Evolutionary conservation across 1,284 basidiomycete species (phyloP).

Genomic region (Cystobasidiaceae sp.): DNA sequence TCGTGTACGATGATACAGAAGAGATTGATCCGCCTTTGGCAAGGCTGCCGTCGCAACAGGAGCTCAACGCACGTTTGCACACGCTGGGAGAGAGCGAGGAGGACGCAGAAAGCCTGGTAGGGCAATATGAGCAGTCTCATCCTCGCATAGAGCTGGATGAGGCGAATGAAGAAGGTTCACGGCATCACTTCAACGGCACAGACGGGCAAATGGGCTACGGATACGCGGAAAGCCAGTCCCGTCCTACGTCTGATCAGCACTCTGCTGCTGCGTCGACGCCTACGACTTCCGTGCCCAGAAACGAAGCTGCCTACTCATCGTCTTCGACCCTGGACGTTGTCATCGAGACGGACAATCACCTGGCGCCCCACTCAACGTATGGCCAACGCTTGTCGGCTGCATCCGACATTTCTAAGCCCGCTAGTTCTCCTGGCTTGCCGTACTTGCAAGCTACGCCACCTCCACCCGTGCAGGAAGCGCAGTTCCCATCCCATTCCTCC

Average conservation of each 20-base stretch:
- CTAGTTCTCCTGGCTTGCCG: constrained; percentile 9
- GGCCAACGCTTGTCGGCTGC: background rate
- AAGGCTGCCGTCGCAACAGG: constrained; percentile 11
- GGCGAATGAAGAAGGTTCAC: too few relatives aligned
- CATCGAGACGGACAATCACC: background rate
- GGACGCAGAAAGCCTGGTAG: background rate
- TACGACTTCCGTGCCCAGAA: background rate
- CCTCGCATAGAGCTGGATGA: background rate
- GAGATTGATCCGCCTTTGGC: constrained; percentile 19
- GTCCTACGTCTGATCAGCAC: too few relatives aligned
- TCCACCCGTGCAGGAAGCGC: background rate
- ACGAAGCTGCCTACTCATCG: background rate
- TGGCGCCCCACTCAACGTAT: background rate
- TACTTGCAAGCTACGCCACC: constrained; percentile 11
- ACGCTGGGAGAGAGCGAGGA: background rate
- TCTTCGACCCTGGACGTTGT: background rate
- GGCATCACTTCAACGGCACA: too few relatives aligned
- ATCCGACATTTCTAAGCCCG: background rate
- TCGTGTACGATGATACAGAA: constrained; percentile 29
- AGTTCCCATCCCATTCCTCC: background rate
- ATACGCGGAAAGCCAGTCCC: too few relatives aligned
- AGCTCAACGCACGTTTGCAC: background rate
- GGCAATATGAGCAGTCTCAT: background rate
- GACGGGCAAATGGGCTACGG: too few relatives aligned
- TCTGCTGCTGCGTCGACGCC: background rate